These are phyloP conservation scores for Cenococcum geophilum DNA, from an alignment of 495 filamentous ascomycete species.

Conservation along the genomic window DNA sequence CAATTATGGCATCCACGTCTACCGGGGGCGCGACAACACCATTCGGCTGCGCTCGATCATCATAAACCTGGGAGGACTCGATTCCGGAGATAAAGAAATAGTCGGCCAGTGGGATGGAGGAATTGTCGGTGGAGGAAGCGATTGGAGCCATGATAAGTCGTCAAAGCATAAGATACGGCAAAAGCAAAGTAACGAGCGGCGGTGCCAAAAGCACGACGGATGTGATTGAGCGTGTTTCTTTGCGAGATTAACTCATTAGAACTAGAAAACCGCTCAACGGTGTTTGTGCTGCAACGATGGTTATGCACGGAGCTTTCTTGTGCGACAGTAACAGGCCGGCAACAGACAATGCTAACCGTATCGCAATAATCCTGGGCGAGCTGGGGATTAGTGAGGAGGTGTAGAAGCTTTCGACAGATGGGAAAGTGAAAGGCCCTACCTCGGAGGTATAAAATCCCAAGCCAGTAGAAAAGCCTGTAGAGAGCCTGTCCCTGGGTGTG, in stretches of 20 bases:
- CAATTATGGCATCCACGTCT: conserved; percentile 69
- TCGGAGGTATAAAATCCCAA: neutral
- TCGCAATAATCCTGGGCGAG: neutral
- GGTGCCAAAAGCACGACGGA: conserved; percentile 7
- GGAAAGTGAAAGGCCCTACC: neutral
- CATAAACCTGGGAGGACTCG: conserved; percentile 57
- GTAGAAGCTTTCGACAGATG: no score
- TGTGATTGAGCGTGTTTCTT: neutral
- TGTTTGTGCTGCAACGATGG: neutral
- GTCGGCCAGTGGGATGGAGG: conserved; percentile 82
- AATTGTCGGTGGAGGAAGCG: conserved; percentile 31
- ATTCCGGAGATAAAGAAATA: conserved; percentile 99
- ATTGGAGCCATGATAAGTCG: conserved; percentile 31
- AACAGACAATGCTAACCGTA: no score
- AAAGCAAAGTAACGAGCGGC: conserved; percentile 22
- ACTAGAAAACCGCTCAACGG: neutral
- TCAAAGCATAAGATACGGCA: conserved; percentile 21
- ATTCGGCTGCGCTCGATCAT: conserved; percentile 46
- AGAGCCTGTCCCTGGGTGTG: neutral
- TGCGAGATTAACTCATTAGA: neutral
- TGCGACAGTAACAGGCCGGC: no score
- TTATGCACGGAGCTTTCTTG: no score
- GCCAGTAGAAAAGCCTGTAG: neutral
- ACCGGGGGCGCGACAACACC: conserved; percentile 38
- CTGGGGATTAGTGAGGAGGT: neutral